Percentiles rank a stretch among this genome's conserved stretches.
Evolutionary conservation across 805 yeast species (phyloP).

Genomic region (Kazachstania kunashirensis): DNA sequence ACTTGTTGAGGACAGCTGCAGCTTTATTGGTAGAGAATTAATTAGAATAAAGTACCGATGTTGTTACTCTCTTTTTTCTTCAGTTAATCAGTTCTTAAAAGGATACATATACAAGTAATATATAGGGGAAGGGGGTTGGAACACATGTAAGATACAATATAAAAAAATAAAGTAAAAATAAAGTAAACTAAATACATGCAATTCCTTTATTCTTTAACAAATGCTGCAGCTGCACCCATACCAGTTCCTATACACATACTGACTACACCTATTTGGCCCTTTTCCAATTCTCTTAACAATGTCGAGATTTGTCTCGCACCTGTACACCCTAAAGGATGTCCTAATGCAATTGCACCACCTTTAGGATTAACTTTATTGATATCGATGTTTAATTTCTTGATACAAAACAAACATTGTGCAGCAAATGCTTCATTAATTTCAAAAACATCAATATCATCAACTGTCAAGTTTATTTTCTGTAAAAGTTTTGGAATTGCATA

Average conservation of each 20-base stretch:
- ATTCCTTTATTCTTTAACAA: conserved; percentile 56
- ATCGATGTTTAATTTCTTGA: conserved; percentile 58
- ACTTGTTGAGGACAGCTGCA: too few relatives aligned
- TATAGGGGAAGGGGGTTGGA: too few relatives aligned
- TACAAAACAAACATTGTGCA: conserved; percentile 78
- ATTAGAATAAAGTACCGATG: too few relatives aligned
- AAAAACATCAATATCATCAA: conserved; percentile 60
- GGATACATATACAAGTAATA: too few relatives aligned
- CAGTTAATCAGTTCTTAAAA: too few relatives aligned
- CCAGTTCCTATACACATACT: conserved; percentile 98
- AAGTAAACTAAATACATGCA: too few relatives aligned
- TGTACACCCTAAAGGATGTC: conserved; percentile 87
- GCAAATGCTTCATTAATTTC: conserved; percentile 98
- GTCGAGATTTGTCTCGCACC: conserved; percentile 94
- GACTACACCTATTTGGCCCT: conserved; percentile 80
- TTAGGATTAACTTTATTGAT: conserved; percentile 68
- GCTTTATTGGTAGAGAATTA: too few relatives aligned
- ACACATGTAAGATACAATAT: too few relatives aligned
- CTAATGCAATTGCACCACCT: conserved; percentile 96
- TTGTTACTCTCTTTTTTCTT: too few relatives aligned
- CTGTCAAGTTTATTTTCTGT: conserved; percentile 46
- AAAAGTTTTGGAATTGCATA: conserved; percentile 83
- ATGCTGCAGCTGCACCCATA: conserved; percentile 93
- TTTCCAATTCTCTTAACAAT: conserved; percentile 63
- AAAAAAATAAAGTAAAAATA: too few relatives aligned